Base-by-base conservation (phyloP, 768 basidiomycete genomes). In the Lepiota subincarnata region DNA sequence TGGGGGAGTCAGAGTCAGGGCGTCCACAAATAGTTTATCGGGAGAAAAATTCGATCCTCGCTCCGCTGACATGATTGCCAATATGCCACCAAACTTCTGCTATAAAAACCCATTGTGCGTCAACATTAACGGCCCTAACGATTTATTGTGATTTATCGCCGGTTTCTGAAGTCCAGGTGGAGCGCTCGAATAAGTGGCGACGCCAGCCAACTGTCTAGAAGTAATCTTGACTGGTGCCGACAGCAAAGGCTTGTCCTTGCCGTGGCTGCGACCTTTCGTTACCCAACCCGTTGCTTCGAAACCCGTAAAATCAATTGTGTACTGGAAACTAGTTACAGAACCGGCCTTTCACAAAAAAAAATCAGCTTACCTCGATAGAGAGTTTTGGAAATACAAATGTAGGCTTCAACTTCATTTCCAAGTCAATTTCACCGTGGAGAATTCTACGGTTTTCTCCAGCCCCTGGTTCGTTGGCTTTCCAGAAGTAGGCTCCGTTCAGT, bases 401-500 rank as follows among this genome's bases (percentile, higher is more conserved):
- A 18, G 52, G 52, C 35, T 46, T 53, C 22, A 45, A 16, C 16
- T 53, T 40, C 24, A 19, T 38, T 43, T 53, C 52, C 26, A 53
- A 28, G 10, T 53, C 52, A 26, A 53, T 46, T 24, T 53, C 52
- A 14, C 52, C 52, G 12, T 46, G 52, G 13, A 53, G 6, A 18
- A 18, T 13, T 13, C 36, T 53, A 19, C 44, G 35, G 20, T 40
- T 53, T 12, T 20, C 11, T 1, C 44, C 52, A 3, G 16, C 16
- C 11, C 37, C 52, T 39, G 43, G 20, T 14, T 53, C 52, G n/a
- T 53, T 18, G 4, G 19, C 52, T 13, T 19, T 31, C 82, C 81
- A 85, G 62, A 82, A 80, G 34, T 72, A 72, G 1, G 74, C 82
- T 41, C 68, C 67, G 6, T 74, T 75, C 14, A 70, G 68, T 18